Base-by-base conservation (phyloP, 1,284 basidiomycete genomes). In the Meripilus lineatus region DNA sequence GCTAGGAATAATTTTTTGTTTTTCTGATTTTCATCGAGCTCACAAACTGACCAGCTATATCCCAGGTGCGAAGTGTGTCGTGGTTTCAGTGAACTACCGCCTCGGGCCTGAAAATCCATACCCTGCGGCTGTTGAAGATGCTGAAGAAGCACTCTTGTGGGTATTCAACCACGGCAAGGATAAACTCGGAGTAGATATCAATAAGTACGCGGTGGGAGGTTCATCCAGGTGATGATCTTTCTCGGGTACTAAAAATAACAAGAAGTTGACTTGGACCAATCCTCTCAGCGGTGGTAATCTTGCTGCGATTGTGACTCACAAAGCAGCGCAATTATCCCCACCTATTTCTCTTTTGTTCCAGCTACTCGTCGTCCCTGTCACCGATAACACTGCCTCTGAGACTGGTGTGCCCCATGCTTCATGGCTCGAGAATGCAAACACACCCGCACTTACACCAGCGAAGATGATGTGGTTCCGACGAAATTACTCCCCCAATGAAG, bases 61-160 rank as follows among this genome's bases (percentile, higher is more conserved):
- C 6, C 15, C 44, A 80, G 78, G 63, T 45, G 75, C 75, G 2
- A 67, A 69, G 44, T 76, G 71, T 37, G 67, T 79, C 1, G 78
- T 83, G 2, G 65, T 85, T 6, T 78, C 79, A 4, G 81, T 89
- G 17, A 79, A 83, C 52, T 89, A 89, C 58, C 77, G 85, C 4
- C 72, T 89, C 6, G 84, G 81, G 0, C 88, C 88, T 0, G 87
- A 91, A 54, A 51, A 83, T 42, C 74, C 74, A 4, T 89, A 85
- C 54, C 89, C 88, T 2, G 77, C 80, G 1, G 85, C 85, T 0
- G 77, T 87, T 0, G 77, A 87, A 33, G 88, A 91, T 54, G 77
- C 83, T 0, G 65, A 84, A 30, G 80, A 84, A 33, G 68, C 82
- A 2, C 65, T 89, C 4, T 60, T 75, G 39, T 90, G 84, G 79